Evolutionary conservation across 257 asterid genomes (phyloP), one percentile per base, ranked within the genome.

Genomic region (Forsythia suspensa): DNA sequence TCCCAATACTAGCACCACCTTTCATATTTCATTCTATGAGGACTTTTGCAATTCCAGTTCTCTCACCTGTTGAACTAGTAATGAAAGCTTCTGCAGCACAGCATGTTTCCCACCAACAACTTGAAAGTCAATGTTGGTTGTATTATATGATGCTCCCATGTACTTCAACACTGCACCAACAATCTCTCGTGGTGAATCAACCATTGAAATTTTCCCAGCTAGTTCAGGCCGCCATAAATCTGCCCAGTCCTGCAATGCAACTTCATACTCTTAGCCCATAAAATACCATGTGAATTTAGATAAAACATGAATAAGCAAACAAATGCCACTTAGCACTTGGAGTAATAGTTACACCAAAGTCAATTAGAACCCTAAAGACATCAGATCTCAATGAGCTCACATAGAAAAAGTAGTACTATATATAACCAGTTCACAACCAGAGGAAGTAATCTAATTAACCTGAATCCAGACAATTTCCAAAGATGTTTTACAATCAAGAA

Each of bases 221-320:
- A 93, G 98, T 81, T 95, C 98, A 79, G 98, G 92, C 69, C 95
- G 89, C 99, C 99, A 95, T 70, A 95, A 88, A 86, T 95, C 99
- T 48, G 92, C 88, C 99, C 98, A 95, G 84, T 95, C 99, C 99
- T 95, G 91, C 80, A 82, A 41, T 61, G 73, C 34, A 52, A 79
- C 18, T 34, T 61, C 37, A 61, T 21, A 9, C 15, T 61, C 57
- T 48, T 48, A 48, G 20, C 57, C n/a, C n/a, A 57, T 6, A 16
- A 44, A 63, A 18, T 61, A 16, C 38, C 21, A 2, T 16, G 21
- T n/a, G 21, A 55, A 55, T 18, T 21, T 15, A 55, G 65, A 18
- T 2, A 4, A 15, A 1, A 1, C 29, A 18, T 55, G 65, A 55
- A 55, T 55, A 55, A 55, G 65, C 18, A 55, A 55, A 55, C 4